Evolutionary conservation across 2,329 filamentous ascomycete species (phyloP).

Genomic region (Colletotrichum liriopes): DNA sequence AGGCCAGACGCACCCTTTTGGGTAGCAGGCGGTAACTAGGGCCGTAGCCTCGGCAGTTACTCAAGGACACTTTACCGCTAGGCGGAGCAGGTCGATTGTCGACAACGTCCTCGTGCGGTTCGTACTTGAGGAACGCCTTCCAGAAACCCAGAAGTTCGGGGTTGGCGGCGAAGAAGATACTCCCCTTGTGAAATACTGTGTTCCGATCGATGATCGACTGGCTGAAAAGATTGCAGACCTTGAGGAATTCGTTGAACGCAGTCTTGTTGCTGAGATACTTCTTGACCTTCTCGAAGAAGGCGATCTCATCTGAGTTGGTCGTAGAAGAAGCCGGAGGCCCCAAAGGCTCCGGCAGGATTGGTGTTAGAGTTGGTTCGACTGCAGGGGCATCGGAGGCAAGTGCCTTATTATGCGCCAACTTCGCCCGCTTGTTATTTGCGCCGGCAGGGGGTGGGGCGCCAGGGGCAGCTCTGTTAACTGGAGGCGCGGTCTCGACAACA

Average conservation of each 20-base stretch:
- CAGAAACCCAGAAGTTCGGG: conserved; percentile 92
- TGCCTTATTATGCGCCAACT: conserved; percentile 78
- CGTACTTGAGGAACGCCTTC: conserved; percentile 85
- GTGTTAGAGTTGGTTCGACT: conserved; percentile 89
- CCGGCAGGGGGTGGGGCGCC: conserved; percentile 50
- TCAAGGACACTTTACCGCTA: conserved; percentile 87
- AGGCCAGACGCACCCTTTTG: conserved; percentile 72
- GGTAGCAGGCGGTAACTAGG: conserved; percentile 95
- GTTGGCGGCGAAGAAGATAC: conserved; percentile 89
- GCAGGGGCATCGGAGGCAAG: conserved; percentile 71
- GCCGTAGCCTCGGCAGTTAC: conserved; percentile 95
- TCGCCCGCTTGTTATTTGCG: conserved; percentile 75
- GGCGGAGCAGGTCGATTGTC: conserved; percentile 85
- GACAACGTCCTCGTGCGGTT: conserved; percentile 82
- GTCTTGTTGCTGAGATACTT: conserved; percentile 95
- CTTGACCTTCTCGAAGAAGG: conserved; percentile 96
- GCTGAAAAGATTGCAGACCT: conserved; percentile 95
- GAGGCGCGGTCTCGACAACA: conserved; percentile 59
- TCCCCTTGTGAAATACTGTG: conserved; percentile 85
- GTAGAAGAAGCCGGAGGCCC: conserved; percentile 80
- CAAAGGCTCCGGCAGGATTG: conserved; percentile 89
- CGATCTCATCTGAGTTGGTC: conserved; percentile 88
- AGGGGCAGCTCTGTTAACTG: conserved; percentile 46
- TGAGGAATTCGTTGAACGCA: conserved; percentile 95
- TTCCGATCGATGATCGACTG: conserved; percentile 92